phyloP scores from a whole-genome alignment of 2,329 filamentous ascomycete genomes.

The Diaporthe capsici region DNA sequence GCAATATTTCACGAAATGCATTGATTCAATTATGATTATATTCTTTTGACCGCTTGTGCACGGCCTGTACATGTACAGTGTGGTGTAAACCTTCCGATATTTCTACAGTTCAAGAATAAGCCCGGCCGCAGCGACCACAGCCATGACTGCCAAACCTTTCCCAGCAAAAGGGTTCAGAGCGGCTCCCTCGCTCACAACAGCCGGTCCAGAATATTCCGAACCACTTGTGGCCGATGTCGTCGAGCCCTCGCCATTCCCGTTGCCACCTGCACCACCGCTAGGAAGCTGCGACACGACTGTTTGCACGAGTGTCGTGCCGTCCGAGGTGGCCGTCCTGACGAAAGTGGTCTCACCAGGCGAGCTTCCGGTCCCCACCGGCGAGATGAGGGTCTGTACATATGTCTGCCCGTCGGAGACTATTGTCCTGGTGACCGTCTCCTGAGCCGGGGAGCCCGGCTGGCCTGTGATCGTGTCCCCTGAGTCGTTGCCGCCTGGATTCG shows the following conservation, averaged over 20 bases:
- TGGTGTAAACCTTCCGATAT: not conserved
- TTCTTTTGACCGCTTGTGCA: too few species aligned
- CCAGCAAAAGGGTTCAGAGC: not conserved
- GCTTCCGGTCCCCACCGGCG: not conserved
- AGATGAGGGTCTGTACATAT: not conserved
- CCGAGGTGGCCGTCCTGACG: constrained; percentile 15
- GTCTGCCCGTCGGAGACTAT: constrained; percentile 22
- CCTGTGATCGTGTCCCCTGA: not conserved
- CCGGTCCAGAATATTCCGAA: not conserved
- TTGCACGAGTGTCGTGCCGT: constrained; percentile 7
- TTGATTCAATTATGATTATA: not conserved
- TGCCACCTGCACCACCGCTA: not conserved
- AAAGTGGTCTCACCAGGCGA: constrained; percentile 2
- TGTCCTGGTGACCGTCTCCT: not conserved
- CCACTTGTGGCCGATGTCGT: not conserved
- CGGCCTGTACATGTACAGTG: too few species aligned
- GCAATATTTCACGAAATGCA: not conserved
- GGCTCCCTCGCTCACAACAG: not conserved
- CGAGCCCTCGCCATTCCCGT: too few species aligned
- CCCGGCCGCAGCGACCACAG: not conserved
- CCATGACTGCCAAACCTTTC: not conserved
- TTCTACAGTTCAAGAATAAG: not conserved
- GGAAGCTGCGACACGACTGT: constrained; percentile 13
- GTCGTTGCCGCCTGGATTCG: not conserved
- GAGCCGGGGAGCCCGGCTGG: not conserved